phyloP scores from a whole-genome alignment of 1,284 basidiomycete genomes.

The Trichosporon ovoides region DNA sequence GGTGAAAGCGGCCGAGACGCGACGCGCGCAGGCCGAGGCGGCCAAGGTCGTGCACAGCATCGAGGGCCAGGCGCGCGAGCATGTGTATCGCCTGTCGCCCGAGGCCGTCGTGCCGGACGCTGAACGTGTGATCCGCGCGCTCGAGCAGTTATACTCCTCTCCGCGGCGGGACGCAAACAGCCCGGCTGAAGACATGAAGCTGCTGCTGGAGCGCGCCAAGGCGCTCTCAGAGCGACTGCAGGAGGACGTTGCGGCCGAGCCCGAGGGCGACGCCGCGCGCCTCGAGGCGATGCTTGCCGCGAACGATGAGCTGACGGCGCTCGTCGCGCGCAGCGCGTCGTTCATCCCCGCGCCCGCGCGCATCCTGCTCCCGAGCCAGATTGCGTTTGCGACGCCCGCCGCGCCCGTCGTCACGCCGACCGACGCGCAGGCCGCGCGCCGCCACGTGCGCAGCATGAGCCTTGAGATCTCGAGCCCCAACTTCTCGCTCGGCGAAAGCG shows the following conservation, averaged over 20 bases:
- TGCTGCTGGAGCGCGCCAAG: conserved; percentile 54
- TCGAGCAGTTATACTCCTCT: conserved; percentile 37
- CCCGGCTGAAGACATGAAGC: conserved; percentile 38
- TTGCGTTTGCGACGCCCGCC: conserved; percentile 21
- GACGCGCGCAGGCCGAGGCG: conserved; percentile 38
- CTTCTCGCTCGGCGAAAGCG: conserved; percentile 59
- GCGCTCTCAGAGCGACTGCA: conserved; percentile 59
- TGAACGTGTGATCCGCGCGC: conserved; percentile 49
- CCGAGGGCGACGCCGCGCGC: conserved; percentile 52
- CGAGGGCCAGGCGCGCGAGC: conserved; percentile 42
- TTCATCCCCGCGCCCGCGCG: conserved; percentile 36
- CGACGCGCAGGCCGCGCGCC: conserved; percentile 10
- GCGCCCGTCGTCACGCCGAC: conserved; percentile 17
- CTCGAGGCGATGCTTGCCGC: conserved; percentile 64
- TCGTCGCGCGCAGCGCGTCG: conserved; percentile 45
- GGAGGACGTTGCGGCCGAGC: conserved; percentile 57
- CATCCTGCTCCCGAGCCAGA: conserved; percentile 37
- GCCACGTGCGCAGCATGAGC: conserved; percentile 37
- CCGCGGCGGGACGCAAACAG: conserved; percentile 12
- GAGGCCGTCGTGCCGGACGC: conserved; percentile 57
- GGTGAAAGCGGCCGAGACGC: conserved; percentile 47
- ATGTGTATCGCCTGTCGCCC: conserved; percentile 50
- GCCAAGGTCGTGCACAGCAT: conserved; percentile 35
- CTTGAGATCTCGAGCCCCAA: conserved; percentile 58
- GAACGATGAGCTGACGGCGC: conserved; percentile 63